Evolutionary conservation across 441 rosid species (phyloP), one percentile per base, ranked within the genome.

Genomic region (Rhodomyrtus psidioides): DNA sequence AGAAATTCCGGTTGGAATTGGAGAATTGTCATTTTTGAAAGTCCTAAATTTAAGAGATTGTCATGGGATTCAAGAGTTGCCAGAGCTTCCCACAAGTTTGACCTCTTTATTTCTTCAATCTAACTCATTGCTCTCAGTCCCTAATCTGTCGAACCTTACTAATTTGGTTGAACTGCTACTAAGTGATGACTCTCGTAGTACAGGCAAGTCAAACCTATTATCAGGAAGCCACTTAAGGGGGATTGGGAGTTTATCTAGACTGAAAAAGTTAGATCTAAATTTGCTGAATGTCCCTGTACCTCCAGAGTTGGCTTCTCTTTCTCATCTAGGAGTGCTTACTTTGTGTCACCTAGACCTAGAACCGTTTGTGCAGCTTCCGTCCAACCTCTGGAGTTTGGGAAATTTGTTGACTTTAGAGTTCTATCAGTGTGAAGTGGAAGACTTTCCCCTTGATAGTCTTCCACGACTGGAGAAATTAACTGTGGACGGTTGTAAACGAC

Each of bases 151-250:
- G 1, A 0, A 57, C 6, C 62, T 12, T 57, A 57, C 28, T 57
- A 12, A 1, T 0, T 26, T 57, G 62, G 28, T 5, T 5, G 16
- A 57, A 57, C 0, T 57, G 30, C 2, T 0, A 26, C 27, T 57
- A 0, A 5, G 7, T 57, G 6, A 57, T 12, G 1, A 0, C 28
- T 24, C 2, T 4, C 12, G 0, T 26, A 3, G 0, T 26, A 0
- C 3, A 2, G 3, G 2, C 14, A 0, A 0, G 12, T 57, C 16
- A 57, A 57, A 26, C 1, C 62, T 0, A 2, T 0, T 26, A 6
- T 12, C 1, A 2, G 28, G 17, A n/a, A 26, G 62, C 17, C 13
- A 58, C 0, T n/a, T 58, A 12, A 0, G 16, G 0, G 2, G 17
- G 62, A 58, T n/a, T n/a, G 9, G 1, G 62, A 0, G 8, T 1